Evolutionary conservation across 306 rosid species (phyloP).

Genomic region (Vigna nakashimae): DNA sequence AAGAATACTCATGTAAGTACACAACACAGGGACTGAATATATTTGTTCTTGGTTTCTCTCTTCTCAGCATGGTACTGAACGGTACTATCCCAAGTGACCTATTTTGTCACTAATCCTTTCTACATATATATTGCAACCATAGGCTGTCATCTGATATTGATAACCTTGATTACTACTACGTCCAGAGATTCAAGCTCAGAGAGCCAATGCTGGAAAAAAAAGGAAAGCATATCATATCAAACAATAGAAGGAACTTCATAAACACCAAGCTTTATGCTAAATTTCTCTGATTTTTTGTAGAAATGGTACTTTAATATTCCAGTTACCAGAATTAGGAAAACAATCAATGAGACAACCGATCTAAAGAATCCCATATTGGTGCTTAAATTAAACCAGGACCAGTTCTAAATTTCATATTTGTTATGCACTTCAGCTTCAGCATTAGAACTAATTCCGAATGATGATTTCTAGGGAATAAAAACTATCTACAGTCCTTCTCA

Average conservation of each 20-base stretch:
- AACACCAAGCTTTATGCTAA: slow-evolving; percentile 15
- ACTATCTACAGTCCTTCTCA: slow-evolving; percentile 17
- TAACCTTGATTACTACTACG: neutral
- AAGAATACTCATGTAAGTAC: too few species aligned
- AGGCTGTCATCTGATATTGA: neutral
- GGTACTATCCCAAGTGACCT: too few species aligned
- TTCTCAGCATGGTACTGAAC: too few species aligned
- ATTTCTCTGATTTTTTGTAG: neutral
- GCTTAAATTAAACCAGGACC: neutral
- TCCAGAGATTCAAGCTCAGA: neutral
- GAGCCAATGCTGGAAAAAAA: neutral
- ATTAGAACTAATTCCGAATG: slow-evolving; percentile 11
- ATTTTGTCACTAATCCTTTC: too few species aligned
- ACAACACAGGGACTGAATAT: too few species aligned
- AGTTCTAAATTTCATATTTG: slow-evolving; percentile 10
- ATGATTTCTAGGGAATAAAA: slow-evolving; percentile 18
- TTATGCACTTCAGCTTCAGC: neutral
- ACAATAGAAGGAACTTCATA: slow-evolving; percentile 19
- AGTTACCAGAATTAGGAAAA: slow-evolving; percentile 13
- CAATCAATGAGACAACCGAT: slow-evolving; percentile 18
- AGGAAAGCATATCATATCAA: slow-evolving; percentile 5
- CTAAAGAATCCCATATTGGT: neutral
- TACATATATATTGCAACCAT: neutral
- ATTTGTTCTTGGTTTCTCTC: too few species aligned
- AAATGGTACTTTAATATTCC: neutral